These are phyloP conservation scores for Backusella tuberculispora DNA, from an alignment of 192 early-diverging fungal species.

Conservation along the genomic window DNA sequence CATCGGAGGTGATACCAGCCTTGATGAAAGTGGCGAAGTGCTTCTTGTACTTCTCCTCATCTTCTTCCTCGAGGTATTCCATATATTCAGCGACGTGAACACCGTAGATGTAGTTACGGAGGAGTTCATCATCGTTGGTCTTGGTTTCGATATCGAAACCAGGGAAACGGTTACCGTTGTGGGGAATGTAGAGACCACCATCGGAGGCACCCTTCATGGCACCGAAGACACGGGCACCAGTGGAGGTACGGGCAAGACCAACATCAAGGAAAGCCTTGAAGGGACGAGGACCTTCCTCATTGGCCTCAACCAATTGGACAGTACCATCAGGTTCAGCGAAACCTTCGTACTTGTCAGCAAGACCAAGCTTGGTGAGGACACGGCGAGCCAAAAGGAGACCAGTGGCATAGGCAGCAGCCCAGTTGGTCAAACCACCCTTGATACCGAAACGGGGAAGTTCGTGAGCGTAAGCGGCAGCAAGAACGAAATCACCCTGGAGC, in stretches of 20 bases:
- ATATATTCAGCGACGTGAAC: conserved; percentile 98
- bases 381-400: conserved; percentile 97
- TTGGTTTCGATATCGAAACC: conserved; percentile 89
- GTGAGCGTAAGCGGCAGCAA: conserved; percentile 94
- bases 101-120: conserved; percentile 97
- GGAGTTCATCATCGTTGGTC: conserved; percentile 87
- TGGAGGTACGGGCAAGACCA: conserved; percentile 96
- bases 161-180: conserved; percentile 96
- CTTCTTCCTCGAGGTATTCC: conserved; percentile 96
- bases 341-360: conserved; percentile 97
- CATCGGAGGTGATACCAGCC: conserved; percentile 83
- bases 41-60: conserved; percentile 95
- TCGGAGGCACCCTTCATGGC: conserved; percentile 99
- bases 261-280: conserved; percentile 99
- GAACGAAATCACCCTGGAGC: conserved; percentile 95
- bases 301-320: conserved; percentile 82
- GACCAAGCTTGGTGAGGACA: conserved; percentile 90
- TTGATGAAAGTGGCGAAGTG: conserved; percentile 95
- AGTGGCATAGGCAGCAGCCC: conserved; percentile 97
- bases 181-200: conserved; percentile 96
- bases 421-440: conserved; percentile 99
- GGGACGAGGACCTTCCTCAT: conserved; percentile 92
- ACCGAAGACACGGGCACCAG: conserved; percentile 96
- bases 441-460: conserved; percentile 96
- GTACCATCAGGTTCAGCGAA: conserved; percentile 89